Evolutionary conservation across 192 early-diverging fungal genomes (phyloP).

Genomic region (Rhizophlyctis rosea): DNA sequence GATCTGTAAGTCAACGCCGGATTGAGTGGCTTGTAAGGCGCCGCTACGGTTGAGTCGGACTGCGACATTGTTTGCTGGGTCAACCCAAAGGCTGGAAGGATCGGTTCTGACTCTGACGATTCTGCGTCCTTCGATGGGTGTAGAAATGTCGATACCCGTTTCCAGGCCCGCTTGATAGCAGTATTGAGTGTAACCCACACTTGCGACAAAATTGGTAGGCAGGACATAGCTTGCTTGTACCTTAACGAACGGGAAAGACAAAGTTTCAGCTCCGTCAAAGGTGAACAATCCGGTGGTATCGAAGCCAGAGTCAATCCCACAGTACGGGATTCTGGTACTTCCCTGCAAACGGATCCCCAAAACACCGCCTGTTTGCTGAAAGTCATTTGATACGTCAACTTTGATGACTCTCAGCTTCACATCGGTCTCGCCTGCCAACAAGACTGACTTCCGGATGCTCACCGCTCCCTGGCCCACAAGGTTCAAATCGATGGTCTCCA

Average conservation of each 20-base stretch:
- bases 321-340: not conserved
- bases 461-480: not conserved
- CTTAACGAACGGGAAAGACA: not conserved
- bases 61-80: no score
- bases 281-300: not conserved
- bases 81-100: no score
- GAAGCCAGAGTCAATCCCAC: not conserved
- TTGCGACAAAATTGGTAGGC: not conserved
- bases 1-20: no score
- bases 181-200: not conserved
- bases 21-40: no score
- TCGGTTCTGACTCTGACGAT: not conserved
- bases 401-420: not conserved
- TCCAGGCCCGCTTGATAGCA: not conserved
- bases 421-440: not conserved
- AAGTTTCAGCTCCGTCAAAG: not conserved
- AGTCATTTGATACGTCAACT: not conserved
- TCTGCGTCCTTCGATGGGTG: not conserved
- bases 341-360: not conserved
- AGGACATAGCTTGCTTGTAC: not conserved
- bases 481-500: not conserved
- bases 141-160: not conserved
- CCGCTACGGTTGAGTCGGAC: no score
- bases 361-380: not conserved
- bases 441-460: not conserved